phyloP scores from a whole-genome alignment of 2,329 filamentous ascomycete genomes.

The Sclerotinia minor region DNA sequence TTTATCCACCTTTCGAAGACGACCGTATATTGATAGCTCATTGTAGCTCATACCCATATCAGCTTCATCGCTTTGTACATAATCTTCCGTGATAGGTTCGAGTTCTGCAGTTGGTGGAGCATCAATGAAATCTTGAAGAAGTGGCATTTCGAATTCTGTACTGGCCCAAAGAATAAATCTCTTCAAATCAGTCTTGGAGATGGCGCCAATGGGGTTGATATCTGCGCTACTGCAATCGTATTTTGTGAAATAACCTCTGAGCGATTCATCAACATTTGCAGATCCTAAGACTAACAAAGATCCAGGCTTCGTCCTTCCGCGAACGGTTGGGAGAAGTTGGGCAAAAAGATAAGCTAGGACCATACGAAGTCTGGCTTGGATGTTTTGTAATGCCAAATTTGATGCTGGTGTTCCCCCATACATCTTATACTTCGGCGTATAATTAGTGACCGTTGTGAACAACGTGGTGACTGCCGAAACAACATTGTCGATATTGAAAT shows the following conservation, averaged over 20 bases:
- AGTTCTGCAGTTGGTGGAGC: constrained; percentile 63
- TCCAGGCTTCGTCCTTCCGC: constrained; percentile 50
- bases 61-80: constrained; percentile 49
- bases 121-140: constrained; percentile 64
- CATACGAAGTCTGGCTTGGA: constrained; percentile 65
- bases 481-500: constrained; percentile 54
- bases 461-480: constrained; percentile 43
- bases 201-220: constrained; percentile 63
- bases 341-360: constrained; percentile 62
- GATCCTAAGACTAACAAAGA: constrained; percentile 66
- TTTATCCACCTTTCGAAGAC: constrained; percentile 49
- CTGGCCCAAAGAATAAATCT: constrained; percentile 68
- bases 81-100: constrained; percentile 60
- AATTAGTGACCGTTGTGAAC: constrained; percentile 58
- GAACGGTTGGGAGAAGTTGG: constrained; percentile 60
- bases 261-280: constrained; percentile 62
- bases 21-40: constrained; percentile 49
- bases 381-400: constrained; percentile 64
- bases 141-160: constrained; percentile 59
- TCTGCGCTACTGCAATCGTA: constrained; percentile 42
- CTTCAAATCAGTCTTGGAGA: constrained; percentile 67
- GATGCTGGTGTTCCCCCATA: constrained; percentile 52
- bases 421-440: constrained; percentile 60
- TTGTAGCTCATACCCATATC: constrained; percentile 57
- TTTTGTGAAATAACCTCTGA: constrained; percentile 65